Evolutionary conservation across 805 yeast species (phyloP).

Genomic region (Yarrowia alimentaria): DNA sequence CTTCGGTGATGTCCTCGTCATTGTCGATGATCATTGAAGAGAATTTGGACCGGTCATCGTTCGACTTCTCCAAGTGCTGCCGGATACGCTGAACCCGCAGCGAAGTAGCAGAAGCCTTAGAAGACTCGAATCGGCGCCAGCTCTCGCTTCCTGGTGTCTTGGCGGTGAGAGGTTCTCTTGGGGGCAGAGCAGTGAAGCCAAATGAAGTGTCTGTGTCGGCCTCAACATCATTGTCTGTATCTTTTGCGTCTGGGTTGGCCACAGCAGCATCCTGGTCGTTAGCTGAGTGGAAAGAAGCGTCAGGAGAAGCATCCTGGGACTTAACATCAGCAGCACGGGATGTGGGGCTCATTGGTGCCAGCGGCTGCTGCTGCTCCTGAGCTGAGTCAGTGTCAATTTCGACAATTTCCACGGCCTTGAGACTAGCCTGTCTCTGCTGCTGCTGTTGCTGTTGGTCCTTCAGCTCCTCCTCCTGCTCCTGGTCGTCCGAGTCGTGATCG

Average conservation of each 20-base stretch:
- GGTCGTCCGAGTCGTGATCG: too few relatives aligned
- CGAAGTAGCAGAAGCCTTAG: constrained; percentile 8
- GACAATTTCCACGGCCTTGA: neutral
- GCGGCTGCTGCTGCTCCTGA: neutral
- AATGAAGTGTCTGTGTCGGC: neutral
- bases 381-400: too few relatives aligned
- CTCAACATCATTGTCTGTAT: neutral
- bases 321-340: constrained; percentile 3
- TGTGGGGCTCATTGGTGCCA: neutral
- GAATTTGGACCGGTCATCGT: constrained; percentile 9
- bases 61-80: constrained; percentile 4
- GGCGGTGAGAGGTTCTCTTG: constrained; percentile 17
- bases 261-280: constrained; percentile 1
- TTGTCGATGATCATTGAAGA: constrained; percentile 22
- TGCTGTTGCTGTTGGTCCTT: neutral
- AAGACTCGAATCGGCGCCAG: neutral
- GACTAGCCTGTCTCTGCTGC: neutral
- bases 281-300: constrained; percentile 14
- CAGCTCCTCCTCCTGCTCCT: too few relatives aligned
- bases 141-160: constrained; percentile 12
- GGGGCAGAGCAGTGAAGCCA: constrained; percentile 18
- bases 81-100: constrained; percentile 19
- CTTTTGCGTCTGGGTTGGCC: neutral
- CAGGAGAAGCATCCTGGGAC: constrained; percentile 7
- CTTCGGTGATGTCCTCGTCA: constrained; percentile 14